Evolutionary conservation across 495 filamentous ascomycete species (phyloP), one percentile per base, ranked within the genome.

Genomic region (Rostrohypoxylon terebratum): DNA sequence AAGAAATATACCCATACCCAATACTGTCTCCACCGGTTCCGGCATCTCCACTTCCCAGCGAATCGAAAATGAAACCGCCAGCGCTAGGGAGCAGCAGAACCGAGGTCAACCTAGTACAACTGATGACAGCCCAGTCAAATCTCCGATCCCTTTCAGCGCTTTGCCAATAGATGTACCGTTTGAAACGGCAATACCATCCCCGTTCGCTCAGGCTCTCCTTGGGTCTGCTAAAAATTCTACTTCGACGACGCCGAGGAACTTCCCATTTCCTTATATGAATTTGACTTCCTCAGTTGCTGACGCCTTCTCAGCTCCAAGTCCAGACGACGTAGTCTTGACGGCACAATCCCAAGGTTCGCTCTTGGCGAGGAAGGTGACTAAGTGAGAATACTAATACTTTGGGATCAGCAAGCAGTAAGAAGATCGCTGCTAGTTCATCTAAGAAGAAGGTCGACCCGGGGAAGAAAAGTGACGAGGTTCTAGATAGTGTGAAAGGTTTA

Each of bases 281-380:
- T 73, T 77, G 7, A 69, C 82, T 45, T 78, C 77, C 59, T 74
- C 67, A 63, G 60, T 77, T 66, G 71, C 77, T 75, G 79, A 88
- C 81, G 89, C 90, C 59, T 99, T 98, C 83, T 83, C 90, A 88
- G 92, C 87, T 69, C 96, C 96, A 61, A 98, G 95, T 79, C 96
- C 96, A 73, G 96, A 99, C 81, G 96, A 98, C 81, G 83, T 95
- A 68, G 91, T 98, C 65, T 82, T 90, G 44, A 88, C 90, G 78
- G 96, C 96, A 68, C 96, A 98, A 81, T 91, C 84, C 79, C 96
- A 96, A 94, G 90, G 93, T 96, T 91, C 90, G 83, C 82, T 83
- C 68, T 80, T 76, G 61, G 80, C 75, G 64, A 85, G 75, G 71
- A 75, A 73, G 74, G 66, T 54, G 50, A 72, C 63, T 60, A 76